Evolutionary conservation across 306 rosid genomes (phyloP).

Genomic region (Benincasa hispida): DNA sequence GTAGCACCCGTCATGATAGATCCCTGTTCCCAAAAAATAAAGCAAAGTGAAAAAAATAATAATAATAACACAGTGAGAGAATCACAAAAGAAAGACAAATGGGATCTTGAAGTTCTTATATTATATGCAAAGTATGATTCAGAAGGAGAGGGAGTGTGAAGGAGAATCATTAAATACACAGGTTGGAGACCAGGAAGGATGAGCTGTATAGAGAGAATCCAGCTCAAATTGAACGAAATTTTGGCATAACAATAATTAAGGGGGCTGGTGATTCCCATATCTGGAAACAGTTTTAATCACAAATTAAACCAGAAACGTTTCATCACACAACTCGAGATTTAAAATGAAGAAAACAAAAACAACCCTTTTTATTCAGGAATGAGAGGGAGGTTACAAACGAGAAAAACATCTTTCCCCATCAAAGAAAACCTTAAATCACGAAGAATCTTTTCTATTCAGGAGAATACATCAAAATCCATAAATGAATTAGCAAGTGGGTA

Average conservation of each 20-base stretch:
- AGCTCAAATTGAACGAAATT: not conserved
- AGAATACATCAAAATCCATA: too few species aligned
- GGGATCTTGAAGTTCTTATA: not conserved
- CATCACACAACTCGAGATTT: too few species aligned
- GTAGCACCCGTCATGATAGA: constrained; percentile 16
- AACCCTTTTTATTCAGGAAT: too few species aligned
- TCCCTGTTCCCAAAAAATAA: not conserved
- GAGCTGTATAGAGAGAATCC: not conserved
- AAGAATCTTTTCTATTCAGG: too few species aligned
- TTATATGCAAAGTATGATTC: not conserved
- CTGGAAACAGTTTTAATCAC: not conserved
- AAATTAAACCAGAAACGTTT: not conserved
- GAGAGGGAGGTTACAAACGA: too few species aligned
- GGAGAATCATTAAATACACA: not conserved
- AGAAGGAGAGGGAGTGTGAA: not conserved
- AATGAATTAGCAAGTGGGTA: not conserved
- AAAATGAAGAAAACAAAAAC: too few species aligned
- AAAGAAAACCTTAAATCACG: too few species aligned
- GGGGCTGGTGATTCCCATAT: not conserved
- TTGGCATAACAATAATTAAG: not conserved
- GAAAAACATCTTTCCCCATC: too few species aligned
- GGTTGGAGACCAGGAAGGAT: not conserved
- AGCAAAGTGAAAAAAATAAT: not conserved
- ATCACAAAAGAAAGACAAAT: not conserved
- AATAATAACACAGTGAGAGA: not conserved